Conservation (phyloP, 2,329 filamentous ascomycete species). For the Fusarium sp. region DNA sequence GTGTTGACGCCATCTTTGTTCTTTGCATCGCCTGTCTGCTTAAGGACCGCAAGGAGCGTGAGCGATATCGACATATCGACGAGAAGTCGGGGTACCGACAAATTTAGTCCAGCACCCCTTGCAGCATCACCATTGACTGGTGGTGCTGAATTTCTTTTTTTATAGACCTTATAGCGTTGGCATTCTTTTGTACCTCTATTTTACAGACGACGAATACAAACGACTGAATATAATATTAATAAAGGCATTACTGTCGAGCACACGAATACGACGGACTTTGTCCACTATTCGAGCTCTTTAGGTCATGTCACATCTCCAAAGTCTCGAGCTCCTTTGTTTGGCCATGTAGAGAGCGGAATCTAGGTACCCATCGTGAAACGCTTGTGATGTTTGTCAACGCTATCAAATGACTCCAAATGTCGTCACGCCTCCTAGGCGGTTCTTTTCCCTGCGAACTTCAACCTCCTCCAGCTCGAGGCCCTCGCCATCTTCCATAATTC, state of each 20-base stretch:
- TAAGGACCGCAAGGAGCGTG: slow-evolving; percentile 84
- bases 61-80: slow-evolving; percentile 83
- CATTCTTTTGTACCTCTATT: slow-evolving; percentile 23
- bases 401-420: slow-evolving; percentile 45
- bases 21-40: slow-evolving; percentile 80
- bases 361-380: slow-evolving; percentile 8
- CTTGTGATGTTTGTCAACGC: slow-evolving; percentile 17
- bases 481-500: slow-evolving; percentile 63
- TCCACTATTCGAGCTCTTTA: neutral
- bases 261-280: neutral
- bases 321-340: slow-evolving; percentile 6
- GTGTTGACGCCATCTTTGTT: slow-evolving; percentile 75
- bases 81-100: slow-evolving; percentile 75
- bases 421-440: slow-evolving; percentile 46
- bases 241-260: slow-evolving; percentile 18
- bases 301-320: neutral
- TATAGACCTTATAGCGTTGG: slow-evolving; percentile 19
- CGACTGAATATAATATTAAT: slow-evolving; percentile 34
- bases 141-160: neutral
- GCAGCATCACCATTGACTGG: slow-evolving; percentile 22
- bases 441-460: slow-evolving; percentile 49
- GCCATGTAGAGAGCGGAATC: slow-evolving; percentile 3
- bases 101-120: slow-evolving; percentile 53
- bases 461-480: slow-evolving; percentile 56
- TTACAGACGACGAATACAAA: slow-evolving; percentile 31